These are phyloP conservation scores for Penicillium ochrochloron DNA, from an alignment of 495 filamentous ascomycete genomes.

Conservation along the genomic window DNA sequence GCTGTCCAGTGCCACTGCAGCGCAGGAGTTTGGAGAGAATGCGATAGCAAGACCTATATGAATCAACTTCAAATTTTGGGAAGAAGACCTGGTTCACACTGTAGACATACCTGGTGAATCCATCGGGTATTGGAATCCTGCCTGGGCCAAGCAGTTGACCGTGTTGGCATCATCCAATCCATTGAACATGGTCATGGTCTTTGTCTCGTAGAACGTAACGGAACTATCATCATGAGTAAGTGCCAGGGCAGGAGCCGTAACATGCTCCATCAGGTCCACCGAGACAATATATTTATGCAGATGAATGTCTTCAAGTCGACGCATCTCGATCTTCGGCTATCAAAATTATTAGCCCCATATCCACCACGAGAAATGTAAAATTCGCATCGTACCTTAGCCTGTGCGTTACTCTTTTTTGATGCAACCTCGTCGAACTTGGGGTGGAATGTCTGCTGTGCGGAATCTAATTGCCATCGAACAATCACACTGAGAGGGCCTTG, in stretches of 20 bases:
- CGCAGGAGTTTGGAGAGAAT: slow-evolving; percentile 76
- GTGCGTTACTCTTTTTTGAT: slow-evolving; percentile 61
- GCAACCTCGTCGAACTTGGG: slow-evolving; percentile 75
- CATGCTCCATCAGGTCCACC: slow-evolving; percentile 65
- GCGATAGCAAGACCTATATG: slow-evolving; percentile 63
- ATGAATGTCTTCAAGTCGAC: slow-evolving; percentile 65
- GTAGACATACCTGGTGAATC: slow-evolving; percentile 35
- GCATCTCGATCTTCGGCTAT: slow-evolving; percentile 64
- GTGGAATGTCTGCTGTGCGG: slow-evolving; percentile 63
- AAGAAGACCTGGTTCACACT: background rate
- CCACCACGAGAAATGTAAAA: background rate
- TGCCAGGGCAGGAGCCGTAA: slow-evolving; percentile 65
- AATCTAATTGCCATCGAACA: slow-evolving; percentile 76
- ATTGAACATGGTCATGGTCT: slow-evolving; percentile 67
- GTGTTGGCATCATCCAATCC: slow-evolving; percentile 63
- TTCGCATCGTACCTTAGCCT: slow-evolving; percentile 39
- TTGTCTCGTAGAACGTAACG: slow-evolving; percentile 74
- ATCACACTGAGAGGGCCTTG: slow-evolving; percentile 70
- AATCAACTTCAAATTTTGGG: background rate
- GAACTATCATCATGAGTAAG: slow-evolving; percentile 77
- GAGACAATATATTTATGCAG: slow-evolving; percentile 71
- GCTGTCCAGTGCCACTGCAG: slow-evolving; percentile 64
- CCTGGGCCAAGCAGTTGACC: slow-evolving; percentile 70
- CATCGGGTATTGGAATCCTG: slow-evolving; percentile 68
- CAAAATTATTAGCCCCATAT: slow-evolving; percentile 19